Evolutionary conservation across 805 yeast species (phyloP), one percentile per base, ranked within the genome.

Genomic region (Saccharomycopsis fibuligera): DNA sequence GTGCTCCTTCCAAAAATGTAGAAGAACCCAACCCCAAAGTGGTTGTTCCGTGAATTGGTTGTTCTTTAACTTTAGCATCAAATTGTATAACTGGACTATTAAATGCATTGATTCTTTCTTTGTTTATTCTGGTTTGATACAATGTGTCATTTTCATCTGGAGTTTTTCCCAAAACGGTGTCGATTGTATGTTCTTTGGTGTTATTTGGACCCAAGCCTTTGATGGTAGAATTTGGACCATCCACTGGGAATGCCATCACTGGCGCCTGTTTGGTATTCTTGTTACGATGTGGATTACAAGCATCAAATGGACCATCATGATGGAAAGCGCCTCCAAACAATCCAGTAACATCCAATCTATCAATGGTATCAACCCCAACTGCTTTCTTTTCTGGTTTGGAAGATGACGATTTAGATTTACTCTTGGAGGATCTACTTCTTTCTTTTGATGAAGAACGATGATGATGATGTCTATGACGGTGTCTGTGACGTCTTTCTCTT

Each of bases 301-400:
- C 99, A 64, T 93, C 99, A 63, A 93, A 93, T 14, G 99, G 99
- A 10, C 99, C 99, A 68, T 93, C 99, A 65, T 93, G 98, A 66
- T 93, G 99, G 74, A 93, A 93, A 2, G 95, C 87, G 16, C 88
- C 87, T 23, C 96, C 97, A 62, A 86, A 90, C 54, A 90, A 75
- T 1, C 96, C 97, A 10, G 97, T 90, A 41, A 91, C 99, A 65
- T 93, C 99, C 60, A 93, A 73, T 66, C 86, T 86, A 68, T 93
- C 99, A 58, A 93, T 93, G 3, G 95, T 87, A 61, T 91, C 99
- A 48, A 90, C 81, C 9, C 56, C 56, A n/a, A 51, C 50, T 12
- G 49, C 51, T 35, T 50, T 51, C 24, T 51, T 51, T 3, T 21
- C 45, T 12, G 12, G 22, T 5, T 43, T 44, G 3, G 39, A 12